A percentile compares a stretch with the other conserved stretches of the same genome.
Conservation (phyloP, 139 green algal species). For the Coelastrella sp. region DNA sequence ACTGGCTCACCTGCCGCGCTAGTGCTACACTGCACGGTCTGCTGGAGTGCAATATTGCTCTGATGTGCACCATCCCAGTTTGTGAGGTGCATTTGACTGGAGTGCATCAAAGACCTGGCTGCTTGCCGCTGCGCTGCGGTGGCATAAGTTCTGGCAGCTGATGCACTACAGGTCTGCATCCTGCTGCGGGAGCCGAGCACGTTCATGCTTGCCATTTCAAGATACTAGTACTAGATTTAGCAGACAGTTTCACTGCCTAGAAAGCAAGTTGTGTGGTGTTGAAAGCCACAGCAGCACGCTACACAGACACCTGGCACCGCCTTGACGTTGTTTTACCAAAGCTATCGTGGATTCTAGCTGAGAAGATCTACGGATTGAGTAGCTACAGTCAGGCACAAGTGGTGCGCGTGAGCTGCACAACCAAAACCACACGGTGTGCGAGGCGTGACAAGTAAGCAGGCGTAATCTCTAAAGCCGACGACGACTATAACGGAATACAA, state of each 20-base stretch:
- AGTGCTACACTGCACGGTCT: slow-evolving; percentile 35
- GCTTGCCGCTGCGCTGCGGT: slow-evolving; percentile 14
- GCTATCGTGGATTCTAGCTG: too few species aligned
- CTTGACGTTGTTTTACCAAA: too few species aligned
- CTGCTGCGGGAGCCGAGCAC: slow-evolving; percentile 6
- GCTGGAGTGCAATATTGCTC: slow-evolving; percentile 29
- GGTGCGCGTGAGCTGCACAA: not conserved
- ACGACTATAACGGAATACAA: not conserved
- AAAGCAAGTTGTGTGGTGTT: not conserved
- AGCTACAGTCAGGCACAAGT: not conserved
- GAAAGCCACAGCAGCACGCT: not conserved
- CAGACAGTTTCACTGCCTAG: too few species aligned
- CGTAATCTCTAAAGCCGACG: not conserved
- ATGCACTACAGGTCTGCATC: slow-evolving; percentile 5
- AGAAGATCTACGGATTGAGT: not conserved
- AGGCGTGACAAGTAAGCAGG: not conserved
- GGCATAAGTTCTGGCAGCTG: not conserved
- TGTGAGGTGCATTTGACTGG: slow-evolving; percentile 31
- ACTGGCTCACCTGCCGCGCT: slow-evolving; percentile 27
- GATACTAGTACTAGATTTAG: not conserved
- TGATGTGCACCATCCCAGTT: slow-evolving; percentile 50
- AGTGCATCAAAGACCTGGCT: slow-evolving; percentile 19
- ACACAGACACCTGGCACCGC: not conserved
- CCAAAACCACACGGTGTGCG: not conserved
- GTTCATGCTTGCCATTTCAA: slow-evolving; percentile 6